Percentiles rank a stretch among this genome's conserved stretches.
Conservation (phyloP, 805 yeast genomes). For the Ogataea allantospora region DNA sequence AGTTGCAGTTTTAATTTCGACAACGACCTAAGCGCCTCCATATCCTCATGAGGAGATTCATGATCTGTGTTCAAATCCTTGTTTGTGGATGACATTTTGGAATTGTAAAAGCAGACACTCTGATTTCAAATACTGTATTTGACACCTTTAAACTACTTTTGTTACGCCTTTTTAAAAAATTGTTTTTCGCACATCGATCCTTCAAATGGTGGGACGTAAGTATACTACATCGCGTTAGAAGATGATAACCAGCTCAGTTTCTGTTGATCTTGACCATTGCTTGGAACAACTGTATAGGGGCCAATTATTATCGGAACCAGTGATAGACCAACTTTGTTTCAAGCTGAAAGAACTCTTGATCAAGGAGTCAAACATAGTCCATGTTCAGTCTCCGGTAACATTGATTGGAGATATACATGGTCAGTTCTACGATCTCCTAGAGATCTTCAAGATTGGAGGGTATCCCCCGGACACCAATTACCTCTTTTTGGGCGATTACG, state of each 20-base stretch:
- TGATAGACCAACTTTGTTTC: slow-evolving; percentile 70
- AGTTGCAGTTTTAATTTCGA: slow-evolving; percentile 25
- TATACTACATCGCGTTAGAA: neutral
- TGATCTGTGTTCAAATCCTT: slow-evolving; percentile 1
- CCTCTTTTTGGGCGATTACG: slow-evolving; percentile 91
- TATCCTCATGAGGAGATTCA: slow-evolving; percentile 6
- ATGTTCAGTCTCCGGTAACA: slow-evolving; percentile 81
- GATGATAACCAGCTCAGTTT: slow-evolving; percentile 9
- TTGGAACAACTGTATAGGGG: slow-evolving; percentile 63
- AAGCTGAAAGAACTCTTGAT: slow-evolving; percentile 79
- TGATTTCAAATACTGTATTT: neutral
- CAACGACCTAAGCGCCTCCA: slow-evolving; percentile 14
- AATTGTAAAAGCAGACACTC: no score
- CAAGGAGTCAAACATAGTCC: slow-evolving; percentile 82
- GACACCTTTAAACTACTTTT: neutral
- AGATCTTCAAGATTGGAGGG: slow-evolving; percentile 92
- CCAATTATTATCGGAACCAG: slow-evolving; percentile 66
- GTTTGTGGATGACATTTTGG: slow-evolving; percentile 6
- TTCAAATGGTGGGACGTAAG: slow-evolving; percentile 9
- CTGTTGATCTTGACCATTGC: slow-evolving; percentile 64
- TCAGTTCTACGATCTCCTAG: slow-evolving; percentile 90
- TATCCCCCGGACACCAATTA: slow-evolving; percentile 91
- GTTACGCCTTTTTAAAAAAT: slow-evolving; percentile 13
- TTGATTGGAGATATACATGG: slow-evolving; percentile 98
- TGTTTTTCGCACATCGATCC: slow-evolving; percentile 14